Evolutionary conservation across 257 asterid genomes (phyloP).

Genomic region (Salvia splendens): DNA sequence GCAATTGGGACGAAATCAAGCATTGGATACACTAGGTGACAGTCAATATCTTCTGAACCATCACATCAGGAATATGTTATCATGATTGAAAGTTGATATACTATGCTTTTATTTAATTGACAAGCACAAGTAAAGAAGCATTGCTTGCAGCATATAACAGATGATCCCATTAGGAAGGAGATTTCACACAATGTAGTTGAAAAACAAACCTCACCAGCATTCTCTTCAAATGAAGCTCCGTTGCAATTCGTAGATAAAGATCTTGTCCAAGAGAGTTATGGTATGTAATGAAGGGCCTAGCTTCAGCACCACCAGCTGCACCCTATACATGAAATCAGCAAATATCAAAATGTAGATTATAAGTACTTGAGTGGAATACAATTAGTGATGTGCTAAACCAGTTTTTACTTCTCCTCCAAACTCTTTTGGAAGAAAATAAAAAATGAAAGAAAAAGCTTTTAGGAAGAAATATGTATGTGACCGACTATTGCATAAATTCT

Average conservation of each 20-base stretch:
- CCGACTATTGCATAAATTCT: slow-evolving; percentile 24
- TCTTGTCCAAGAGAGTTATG: slow-evolving; percentile 99
- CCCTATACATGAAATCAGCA: slow-evolving; percentile 61
- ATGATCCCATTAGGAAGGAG: not conserved
- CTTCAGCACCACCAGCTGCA: slow-evolving; percentile 99
- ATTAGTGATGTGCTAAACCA: not conserved
- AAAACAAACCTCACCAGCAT: slow-evolving; percentile 70
- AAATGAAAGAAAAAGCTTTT: not conserved
- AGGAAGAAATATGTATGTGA: not conserved
- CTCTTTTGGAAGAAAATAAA: not conserved
- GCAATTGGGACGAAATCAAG: too few species aligned
- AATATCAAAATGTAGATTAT: slow-evolving; percentile 13
- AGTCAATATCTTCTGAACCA: too few species aligned
- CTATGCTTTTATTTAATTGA: too few species aligned
- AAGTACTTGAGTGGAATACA: not conserved
- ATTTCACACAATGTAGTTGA: slow-evolving; percentile 9
- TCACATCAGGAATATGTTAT: too few species aligned
- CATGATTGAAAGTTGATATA: too few species aligned
- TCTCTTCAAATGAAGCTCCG: slow-evolving; percentile 98
- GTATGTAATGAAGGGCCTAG: slow-evolving; percentile 95
- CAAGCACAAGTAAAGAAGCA: too few species aligned
- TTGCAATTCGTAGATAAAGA: slow-evolving; percentile 94
- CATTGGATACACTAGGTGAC: too few species aligned
- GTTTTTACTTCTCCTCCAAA: not conserved
- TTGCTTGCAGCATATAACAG: too few species aligned